A percentile compares a stretch with the other conserved stretches of the same genome.
These are phyloP conservation scores for Capsella bursapastoris DNA, from an alignment of 345 rosid species.

Conservation along the genomic window DNA sequence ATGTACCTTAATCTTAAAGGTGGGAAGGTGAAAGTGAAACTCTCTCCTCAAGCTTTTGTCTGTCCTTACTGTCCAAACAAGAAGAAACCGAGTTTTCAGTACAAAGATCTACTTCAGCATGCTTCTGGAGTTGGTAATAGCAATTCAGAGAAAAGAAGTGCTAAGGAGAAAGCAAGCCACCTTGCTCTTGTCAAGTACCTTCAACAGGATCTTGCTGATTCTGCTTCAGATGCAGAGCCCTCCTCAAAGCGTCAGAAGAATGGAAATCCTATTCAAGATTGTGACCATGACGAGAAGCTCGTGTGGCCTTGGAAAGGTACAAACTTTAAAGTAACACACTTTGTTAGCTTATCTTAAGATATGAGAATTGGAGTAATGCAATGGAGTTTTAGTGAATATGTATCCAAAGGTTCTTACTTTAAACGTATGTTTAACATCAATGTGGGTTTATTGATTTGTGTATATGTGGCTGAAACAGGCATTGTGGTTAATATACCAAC, in stretches of 20 bases:
- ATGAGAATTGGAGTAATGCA: neutral
- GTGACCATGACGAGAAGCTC: conserved; percentile 67
- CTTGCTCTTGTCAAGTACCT: conserved; percentile 79
- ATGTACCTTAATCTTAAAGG: conserved; percentile 65
- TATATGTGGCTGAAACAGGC: conserved; percentile 46
- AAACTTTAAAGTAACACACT: neutral
- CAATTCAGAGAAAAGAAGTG: conserved; percentile 66
- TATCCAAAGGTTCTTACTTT: neutral
- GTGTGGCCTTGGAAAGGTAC: conserved; percentile 88
- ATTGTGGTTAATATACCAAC: conserved; percentile 86
- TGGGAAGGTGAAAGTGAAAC: conserved; percentile 62
- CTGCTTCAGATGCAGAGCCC: conserved; percentile 44
- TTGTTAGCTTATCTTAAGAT: conserved; percentile 10
- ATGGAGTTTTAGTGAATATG: conserved; percentile 6
- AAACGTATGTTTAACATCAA: neutral
- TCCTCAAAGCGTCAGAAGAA: conserved; percentile 44
- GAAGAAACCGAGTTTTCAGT: conserved; percentile 72
- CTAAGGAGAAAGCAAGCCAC: conserved; percentile 83
- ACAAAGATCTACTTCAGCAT: conserved; percentile 86
- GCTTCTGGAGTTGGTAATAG: conserved; percentile 95
- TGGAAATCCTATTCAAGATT: conserved; percentile 49
- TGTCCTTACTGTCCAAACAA: conserved; percentile 90
- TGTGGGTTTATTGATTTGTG: conserved; percentile 12
- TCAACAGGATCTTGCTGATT: conserved; percentile 58
- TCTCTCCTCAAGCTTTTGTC: conserved; percentile 61